These are phyloP conservation scores for Rhizophagus clarus DNA, from an alignment of 192 early-diverging fungal genomes.

Conservation along the genomic window DNA sequence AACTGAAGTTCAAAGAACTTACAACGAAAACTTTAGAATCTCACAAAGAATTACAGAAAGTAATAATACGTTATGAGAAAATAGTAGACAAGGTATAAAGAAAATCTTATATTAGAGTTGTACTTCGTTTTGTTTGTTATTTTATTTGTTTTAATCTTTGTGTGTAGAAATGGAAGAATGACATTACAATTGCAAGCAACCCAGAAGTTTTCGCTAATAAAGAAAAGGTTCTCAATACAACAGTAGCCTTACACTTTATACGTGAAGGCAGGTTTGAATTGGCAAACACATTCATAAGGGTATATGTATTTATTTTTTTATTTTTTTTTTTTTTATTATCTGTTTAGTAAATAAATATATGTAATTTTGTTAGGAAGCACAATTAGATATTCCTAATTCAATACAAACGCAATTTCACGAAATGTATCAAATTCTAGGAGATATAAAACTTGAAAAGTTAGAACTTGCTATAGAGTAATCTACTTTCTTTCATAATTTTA, in stretches of 20 bases:
- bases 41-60: conserved; percentile 65
- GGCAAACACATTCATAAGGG: conserved; percentile 63
- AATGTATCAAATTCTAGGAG: conserved; percentile 78
- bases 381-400: conserved; percentile 44
- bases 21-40: conserved; percentile 47
- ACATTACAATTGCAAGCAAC: conserved; percentile 58
- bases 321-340: conserved; percentile 21
- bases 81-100: conserved; percentile 66
- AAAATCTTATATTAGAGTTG: conserved; percentile 2
- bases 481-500: neutral
- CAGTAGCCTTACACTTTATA: conserved; percentile 79
- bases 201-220: conserved; percentile 80
- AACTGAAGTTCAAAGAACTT: neutral
- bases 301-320: neutral
- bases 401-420: conserved; percentile 71
- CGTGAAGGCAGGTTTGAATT: conserved; percentile 86
- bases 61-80: conserved; percentile 70
- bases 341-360: conserved; percentile 4
- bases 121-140: conserved; percentile 4
- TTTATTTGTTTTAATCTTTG: neutral
- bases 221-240: conserved; percentile 58
- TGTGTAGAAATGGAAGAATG: conserved; percentile 67
- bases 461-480: conserved; percentile 56
- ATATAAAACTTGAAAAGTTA: conserved; percentile 62
- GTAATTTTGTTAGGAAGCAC: conserved; percentile 39